Percentiles rank a stretch among this genome's conserved stretches.
Evolutionary conservation across 768 basidiomycete species (phyloP).

Genomic region (Sutorius australiensis): DNA sequence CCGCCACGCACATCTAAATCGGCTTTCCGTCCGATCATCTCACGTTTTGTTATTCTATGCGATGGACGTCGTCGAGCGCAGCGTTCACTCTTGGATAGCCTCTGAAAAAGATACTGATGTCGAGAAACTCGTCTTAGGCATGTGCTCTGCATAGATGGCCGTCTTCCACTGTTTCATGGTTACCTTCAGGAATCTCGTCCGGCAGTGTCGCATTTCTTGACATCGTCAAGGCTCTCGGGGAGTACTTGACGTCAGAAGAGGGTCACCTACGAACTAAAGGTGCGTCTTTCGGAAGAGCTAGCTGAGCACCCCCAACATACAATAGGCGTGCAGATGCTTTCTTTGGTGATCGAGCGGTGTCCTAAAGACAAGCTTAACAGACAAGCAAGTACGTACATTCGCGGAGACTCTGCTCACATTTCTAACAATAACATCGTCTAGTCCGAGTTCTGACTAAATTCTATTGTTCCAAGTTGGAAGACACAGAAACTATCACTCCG

Average conservation of each 20-base stretch:
- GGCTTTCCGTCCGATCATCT: background rate
- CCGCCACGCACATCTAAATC: constrained; percentile 10
- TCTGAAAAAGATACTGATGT: constrained; percentile 59
- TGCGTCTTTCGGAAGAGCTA: constrained; percentile 26
- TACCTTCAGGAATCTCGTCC: constrained; percentile 45
- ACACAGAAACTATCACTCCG: constrained; percentile 78
- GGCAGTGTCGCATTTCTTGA: constrained; percentile 61
- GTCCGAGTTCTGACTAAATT: constrained; percentile 82
- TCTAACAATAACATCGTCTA: constrained; percentile 30
- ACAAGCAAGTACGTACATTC: constrained; percentile 64
- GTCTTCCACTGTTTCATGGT: background rate
- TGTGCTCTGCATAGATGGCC: constrained; percentile 18
- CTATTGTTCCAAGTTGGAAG: constrained; percentile 82
- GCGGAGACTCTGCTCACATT: background rate
- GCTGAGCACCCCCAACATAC: background rate
- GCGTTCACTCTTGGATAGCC: constrained; percentile 71
- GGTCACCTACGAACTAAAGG: constrained; percentile 77
- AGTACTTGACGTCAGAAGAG: constrained; percentile 85
- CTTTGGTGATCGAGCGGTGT: constrained; percentile 60
- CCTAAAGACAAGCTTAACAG: constrained; percentile 65
- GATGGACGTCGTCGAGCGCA: constrained; percentile 47
- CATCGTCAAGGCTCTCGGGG: constrained; percentile 82
- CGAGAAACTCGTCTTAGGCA: constrained; percentile 56
- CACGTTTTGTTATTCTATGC: background rate
- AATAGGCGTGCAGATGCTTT: constrained; percentile 81